Conservation (phyloP, 202 grass and related monocot genomes). For the Cymbopogon flexuosus region DNA sequence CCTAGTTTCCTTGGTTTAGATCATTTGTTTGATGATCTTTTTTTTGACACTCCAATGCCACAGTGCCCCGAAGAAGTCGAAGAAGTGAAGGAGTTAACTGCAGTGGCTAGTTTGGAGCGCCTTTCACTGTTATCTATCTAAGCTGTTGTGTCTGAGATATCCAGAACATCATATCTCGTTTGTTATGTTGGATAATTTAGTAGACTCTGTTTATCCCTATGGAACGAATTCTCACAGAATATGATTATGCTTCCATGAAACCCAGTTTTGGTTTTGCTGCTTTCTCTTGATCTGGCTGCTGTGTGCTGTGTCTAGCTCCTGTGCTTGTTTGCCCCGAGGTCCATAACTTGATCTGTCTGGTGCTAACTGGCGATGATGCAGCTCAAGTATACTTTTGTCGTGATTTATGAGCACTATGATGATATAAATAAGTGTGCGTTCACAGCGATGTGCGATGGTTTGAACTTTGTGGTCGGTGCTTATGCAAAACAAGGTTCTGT, state of each 20-base stretch:
- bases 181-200: slow-evolving; percentile 15
- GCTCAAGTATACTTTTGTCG: no score
- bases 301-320: not conserved
- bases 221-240: not conserved
- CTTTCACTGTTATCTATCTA: slow-evolving; percentile 24
- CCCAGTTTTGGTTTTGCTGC: not conserved
- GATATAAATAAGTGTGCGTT: no score
- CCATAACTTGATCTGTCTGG: not conserved
- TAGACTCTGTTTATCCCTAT: slow-evolving; percentile 35
- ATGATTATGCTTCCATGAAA: not conserved
- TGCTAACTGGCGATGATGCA: no score
- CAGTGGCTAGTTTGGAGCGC: slow-evolving; percentile 44
- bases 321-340: not conserved
- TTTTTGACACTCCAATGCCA: not conserved
- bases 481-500: no score
- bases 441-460: no score
- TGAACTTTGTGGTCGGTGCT: no score
- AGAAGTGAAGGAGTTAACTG: slow-evolving; percentile 51
- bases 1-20: not conserved
- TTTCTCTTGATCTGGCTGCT: not conserved
- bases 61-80: slow-evolving; percentile 56
- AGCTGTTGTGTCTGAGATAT: slow-evolving; percentile 13
- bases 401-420: no score
- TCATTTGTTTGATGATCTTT: not conserved
- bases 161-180: slow-evolving; percentile 7